Base-by-base conservation (phyloP, 345 rosid genomes). In the Balakata baccata region DNA sequence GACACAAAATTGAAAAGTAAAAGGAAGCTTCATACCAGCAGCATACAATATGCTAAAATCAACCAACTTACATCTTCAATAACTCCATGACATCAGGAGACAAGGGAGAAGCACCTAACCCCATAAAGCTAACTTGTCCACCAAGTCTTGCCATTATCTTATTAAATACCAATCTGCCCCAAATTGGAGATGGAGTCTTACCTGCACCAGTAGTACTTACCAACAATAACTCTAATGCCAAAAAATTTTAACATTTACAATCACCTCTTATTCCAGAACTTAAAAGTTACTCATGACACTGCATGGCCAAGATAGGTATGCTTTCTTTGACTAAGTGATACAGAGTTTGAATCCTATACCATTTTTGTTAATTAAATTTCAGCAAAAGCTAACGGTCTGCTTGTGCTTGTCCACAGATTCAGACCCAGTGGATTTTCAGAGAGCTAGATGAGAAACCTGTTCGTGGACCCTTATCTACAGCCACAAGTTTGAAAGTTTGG, bases 151-250 rank as follows among this genome's bases (percentile, higher is more conserved):
- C 96, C 76, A 75, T 90, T 78, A 95, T 89, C 82, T 95, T 92
- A 85, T 95, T 91, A 86, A 95, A 95, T 56, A 95, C 99, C 89
- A 95, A 75, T 81, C 90, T 87, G 80, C 92, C 99, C 99, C 98
- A 95, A 82, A 95, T 88, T 58, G 98, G 93, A 82, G 99, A 95
- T 41, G 99, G 87, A 81, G 76, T 92, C 86, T 81, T 92, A 67
- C 99, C 99, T 92, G 84, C 68, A 71, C 39, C 50, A 75, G 37
- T 65, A 64, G 38, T 11, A 64, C 5, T 12, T 18, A 49, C 3
- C 53, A 59, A 12, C 13, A 22, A 66, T 66, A 4, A 66, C 38
- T 22, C 34, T 20, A 65, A 12, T 45, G 34, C 37, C 0, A 46
- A 65, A 59, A 10, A 45, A 6, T 38, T 62, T 17, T 38, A 38